Conservation (phyloP, 1,139 yeast species). For the Hansenula sp. region DNA sequence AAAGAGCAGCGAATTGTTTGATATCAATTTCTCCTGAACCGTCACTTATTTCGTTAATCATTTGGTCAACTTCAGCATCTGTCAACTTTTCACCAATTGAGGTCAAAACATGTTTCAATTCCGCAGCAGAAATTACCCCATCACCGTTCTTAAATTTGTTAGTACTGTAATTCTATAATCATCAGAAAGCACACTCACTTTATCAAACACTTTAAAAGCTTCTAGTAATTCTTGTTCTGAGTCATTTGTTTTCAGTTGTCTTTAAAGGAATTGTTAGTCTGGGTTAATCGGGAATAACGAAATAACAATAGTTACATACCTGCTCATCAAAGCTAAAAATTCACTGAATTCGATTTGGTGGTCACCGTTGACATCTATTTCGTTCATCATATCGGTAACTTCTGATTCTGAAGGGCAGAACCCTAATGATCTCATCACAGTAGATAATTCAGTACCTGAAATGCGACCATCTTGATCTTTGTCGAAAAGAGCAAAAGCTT, state of each 20-base stretch:
- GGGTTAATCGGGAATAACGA: neutral
- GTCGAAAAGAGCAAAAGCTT: conserved; percentile 94
- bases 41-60: conserved; percentile 94
- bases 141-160: conserved; percentile 60
- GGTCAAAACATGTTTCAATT: conserved; percentile 91
- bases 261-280: conserved; percentile 19
- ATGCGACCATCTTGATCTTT: conserved; percentile 95
- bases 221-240: conserved; percentile 95
- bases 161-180: neutral
- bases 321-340: conserved; percentile 47
- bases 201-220: conserved; percentile 90
- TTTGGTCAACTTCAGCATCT: conserved; percentile 94
- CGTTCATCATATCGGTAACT: conserved; percentile 93
- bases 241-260: conserved; percentile 95
- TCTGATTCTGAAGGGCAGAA: conserved; percentile 96
- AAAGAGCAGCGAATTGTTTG: conserved; percentile 85
- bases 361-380: conserved; percentile 92
- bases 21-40: conserved; percentile 96
- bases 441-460: conserved; percentile 93
- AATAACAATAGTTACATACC: neutral
- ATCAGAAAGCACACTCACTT: conserved; percentile 1
- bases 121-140: conserved; percentile 94
- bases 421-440: conserved; percentile 97
- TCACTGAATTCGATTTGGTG: conserved; percentile 93
- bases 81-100: conserved; percentile 95